Percentiles rank a stretch among this genome's conserved stretches.
phyloP scores from a whole-genome alignment of 2,329 filamentous ascomycete genomes.

The Fusarium sp. region DNA sequence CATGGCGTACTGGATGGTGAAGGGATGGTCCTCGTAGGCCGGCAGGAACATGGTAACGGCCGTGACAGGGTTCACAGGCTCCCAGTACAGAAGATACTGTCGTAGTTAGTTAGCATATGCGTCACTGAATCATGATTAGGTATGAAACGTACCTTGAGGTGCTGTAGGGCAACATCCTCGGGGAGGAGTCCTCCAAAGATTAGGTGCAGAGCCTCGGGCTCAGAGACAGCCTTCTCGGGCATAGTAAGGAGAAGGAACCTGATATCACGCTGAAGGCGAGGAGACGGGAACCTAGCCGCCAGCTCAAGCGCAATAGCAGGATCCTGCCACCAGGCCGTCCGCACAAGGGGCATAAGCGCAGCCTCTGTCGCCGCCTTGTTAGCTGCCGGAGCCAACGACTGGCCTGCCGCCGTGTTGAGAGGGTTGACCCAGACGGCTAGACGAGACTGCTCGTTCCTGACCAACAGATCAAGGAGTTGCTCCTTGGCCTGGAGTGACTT shows the following conservation, averaged over 20 bases:
- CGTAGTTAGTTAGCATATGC: slow-evolving; percentile 36
- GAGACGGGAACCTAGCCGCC: slow-evolving; percentile 79
- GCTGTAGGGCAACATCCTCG: slow-evolving; percentile 78
- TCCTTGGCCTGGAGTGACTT: slow-evolving; percentile 82
- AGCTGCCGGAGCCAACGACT: slow-evolving; percentile 52
- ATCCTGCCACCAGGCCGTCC: slow-evolving; percentile 87
- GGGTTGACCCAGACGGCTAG: slow-evolving; percentile 92
- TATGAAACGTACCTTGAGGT: slow-evolving; percentile 75
- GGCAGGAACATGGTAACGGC: slow-evolving; percentile 95
- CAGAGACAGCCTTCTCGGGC: slow-evolving; percentile 82
- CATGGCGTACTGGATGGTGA: slow-evolving; percentile 96
- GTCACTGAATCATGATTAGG: not conserved
- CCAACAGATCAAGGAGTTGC: slow-evolving; percentile 80
- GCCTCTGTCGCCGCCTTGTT: slow-evolving; percentile 55
- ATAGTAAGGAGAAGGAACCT: slow-evolving; percentile 83
- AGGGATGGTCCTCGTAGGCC: slow-evolving; percentile 89
- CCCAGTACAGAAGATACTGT: slow-evolving; percentile 92
- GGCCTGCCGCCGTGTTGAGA: slow-evolving; percentile 65
- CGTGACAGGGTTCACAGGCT: slow-evolving; percentile 89
- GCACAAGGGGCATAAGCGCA: slow-evolving; percentile 72
- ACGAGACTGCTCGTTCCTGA: slow-evolving; percentile 86
- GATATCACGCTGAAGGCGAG: slow-evolving; percentile 78
- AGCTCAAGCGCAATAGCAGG: slow-evolving; percentile 91
- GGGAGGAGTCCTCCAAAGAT: slow-evolving; percentile 83
- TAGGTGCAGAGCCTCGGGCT: slow-evolving; percentile 85